These are phyloP conservation scores for Teratosphaeria destructans DNA, from an alignment of 2,329 filamentous ascomycete genomes.

Conservation along the genomic window DNA sequence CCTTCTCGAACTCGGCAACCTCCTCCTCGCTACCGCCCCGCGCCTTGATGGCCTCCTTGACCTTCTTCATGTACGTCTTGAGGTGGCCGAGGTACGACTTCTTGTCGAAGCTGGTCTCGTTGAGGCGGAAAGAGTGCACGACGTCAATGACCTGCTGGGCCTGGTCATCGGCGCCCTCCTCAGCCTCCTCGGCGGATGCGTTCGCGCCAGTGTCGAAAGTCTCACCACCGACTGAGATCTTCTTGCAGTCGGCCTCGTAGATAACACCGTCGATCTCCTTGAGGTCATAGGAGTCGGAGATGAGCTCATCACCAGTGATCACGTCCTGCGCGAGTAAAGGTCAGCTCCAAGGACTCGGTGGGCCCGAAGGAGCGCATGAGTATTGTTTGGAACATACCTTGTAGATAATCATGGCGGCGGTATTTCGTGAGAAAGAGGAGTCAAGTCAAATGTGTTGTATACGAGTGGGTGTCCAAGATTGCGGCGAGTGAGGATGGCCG, in stretches of 20 bases:
- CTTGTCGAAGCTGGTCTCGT: slow-evolving; percentile 74
- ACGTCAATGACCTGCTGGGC: slow-evolving; percentile 80
- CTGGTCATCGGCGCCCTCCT: slow-evolving; percentile 60
- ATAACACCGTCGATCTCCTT: slow-evolving; percentile 68
- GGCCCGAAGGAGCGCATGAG: neutral
- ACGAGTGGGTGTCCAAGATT: neutral
- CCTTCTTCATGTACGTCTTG: slow-evolving; percentile 90
- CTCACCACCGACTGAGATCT: slow-evolving; percentile 70
- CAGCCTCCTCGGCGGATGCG: slow-evolving; percentile 82
- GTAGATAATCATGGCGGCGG: slow-evolving; percentile 47
- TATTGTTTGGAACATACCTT: slow-evolving; percentile 31
- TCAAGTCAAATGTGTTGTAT: slow-evolving; percentile 10
- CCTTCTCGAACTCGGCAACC: slow-evolving; percentile 69
- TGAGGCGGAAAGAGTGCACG: slow-evolving; percentile 81
- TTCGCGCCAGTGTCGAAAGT: slow-evolving; percentile 79
- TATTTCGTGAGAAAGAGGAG: slow-evolving; percentile 1
- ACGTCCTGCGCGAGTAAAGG: slow-evolving; percentile 56
- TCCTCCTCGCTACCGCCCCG: slow-evolving; percentile 52
- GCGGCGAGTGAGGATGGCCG: neutral
- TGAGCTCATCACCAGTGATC: slow-evolving; percentile 82
- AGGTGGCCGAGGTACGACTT: slow-evolving; percentile 73
- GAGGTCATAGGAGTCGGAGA: slow-evolving; percentile 87
- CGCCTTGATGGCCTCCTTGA: slow-evolving; percentile 61
- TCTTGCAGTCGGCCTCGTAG: slow-evolving; percentile 86
- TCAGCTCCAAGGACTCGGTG: neutral